A percentile compares a stretch with the other conserved stretches of the same genome.
These are phyloP conservation scores for Xylaria multiplex DNA, from an alignment of 2,329 filamentous ascomycete species.

Conservation along the genomic window DNA sequence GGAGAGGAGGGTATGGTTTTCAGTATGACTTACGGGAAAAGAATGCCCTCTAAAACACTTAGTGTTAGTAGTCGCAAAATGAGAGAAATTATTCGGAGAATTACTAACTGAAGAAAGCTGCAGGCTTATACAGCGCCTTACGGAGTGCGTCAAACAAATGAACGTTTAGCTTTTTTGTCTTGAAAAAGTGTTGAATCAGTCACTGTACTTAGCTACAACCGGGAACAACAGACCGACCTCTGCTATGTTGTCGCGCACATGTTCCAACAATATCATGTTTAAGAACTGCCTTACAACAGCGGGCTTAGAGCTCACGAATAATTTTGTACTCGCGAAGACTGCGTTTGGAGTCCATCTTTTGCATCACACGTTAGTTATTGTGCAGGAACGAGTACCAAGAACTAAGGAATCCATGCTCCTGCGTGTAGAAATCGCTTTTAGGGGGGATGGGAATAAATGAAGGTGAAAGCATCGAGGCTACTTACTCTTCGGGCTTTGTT, in stretches of 20 bases:
- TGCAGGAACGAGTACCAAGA: neutral
- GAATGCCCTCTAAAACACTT: conserved; percentile 56
- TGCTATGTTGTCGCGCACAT: conserved; percentile 91
- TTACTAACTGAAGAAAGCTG: conserved; percentile 80
- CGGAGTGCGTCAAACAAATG: conserved; percentile 95
- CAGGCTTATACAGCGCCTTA: conserved; percentile 62
- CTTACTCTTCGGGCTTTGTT: conserved; percentile 74
- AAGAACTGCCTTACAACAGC: conserved; percentile 84
- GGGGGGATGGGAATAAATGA: neutral
- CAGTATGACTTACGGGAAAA: conserved; percentile 71
- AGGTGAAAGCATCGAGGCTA: neutral
- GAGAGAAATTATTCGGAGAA: neutral
- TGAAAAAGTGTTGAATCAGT: neutral
- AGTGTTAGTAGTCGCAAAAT: neutral
- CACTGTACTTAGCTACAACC: conserved; percentile 48
- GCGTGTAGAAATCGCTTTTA: neutral
- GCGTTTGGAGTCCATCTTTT: conserved; percentile 74
- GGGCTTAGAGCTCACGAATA: conserved; percentile 89
- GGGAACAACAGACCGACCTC: conserved; percentile 26
- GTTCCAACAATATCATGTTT: conserved; percentile 85
- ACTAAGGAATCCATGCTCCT: neutral
- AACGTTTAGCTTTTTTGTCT: conserved; percentile 94
- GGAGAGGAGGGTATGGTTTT: neutral
- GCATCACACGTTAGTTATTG: conserved; percentile 10
- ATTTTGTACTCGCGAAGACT: conserved; percentile 86